Percentiles rank a stretch among this genome's conserved stretches.
Evolutionary conservation across 805 yeast species (phyloP).

Genomic region (Lipomyces sp.): DNA sequence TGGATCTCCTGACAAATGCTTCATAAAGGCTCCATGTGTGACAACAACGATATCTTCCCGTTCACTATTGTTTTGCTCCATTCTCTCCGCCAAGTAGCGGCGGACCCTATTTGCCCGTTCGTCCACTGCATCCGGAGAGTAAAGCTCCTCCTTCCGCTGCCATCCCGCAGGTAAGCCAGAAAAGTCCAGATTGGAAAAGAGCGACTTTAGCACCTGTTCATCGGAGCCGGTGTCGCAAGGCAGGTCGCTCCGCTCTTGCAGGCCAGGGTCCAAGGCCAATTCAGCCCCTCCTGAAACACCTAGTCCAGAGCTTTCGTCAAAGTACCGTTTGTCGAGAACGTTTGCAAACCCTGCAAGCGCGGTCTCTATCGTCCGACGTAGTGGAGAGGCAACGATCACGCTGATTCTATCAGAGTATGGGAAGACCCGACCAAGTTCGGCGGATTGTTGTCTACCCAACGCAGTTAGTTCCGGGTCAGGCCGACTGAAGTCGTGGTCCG

Average conservation of each 20-base stretch:
- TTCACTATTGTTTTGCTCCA: background rate
- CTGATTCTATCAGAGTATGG: background rate
- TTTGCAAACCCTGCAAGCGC: background rate
- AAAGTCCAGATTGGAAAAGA: background rate
- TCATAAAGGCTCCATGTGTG: conserved; percentile 1
- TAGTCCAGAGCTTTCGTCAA: background rate
- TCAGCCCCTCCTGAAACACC: background rate
- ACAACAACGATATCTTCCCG: background rate
- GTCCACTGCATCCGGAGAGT: background rate
- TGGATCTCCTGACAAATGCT: conserved; percentile 2
- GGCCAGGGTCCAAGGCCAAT: conserved; percentile 3
- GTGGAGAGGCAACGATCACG: background rate
- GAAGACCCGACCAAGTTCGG: background rate
- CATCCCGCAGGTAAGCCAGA: background rate
- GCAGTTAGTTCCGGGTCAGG: background rate
- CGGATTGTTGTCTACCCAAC: background rate
- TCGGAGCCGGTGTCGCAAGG: conserved; percentile 3
- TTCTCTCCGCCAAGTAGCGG: background rate
- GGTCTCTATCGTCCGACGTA: background rate
- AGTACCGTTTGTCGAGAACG: background rate
- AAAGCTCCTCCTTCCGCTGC: background rate
- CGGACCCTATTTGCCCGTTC: background rate
- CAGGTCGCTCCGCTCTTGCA: background rate
- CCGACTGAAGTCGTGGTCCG: background rate
- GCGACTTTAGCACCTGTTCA: background rate